Conservation (phyloP, 2,329 filamentous ascomycete genomes). For the Penicillium sp. region DNA sequence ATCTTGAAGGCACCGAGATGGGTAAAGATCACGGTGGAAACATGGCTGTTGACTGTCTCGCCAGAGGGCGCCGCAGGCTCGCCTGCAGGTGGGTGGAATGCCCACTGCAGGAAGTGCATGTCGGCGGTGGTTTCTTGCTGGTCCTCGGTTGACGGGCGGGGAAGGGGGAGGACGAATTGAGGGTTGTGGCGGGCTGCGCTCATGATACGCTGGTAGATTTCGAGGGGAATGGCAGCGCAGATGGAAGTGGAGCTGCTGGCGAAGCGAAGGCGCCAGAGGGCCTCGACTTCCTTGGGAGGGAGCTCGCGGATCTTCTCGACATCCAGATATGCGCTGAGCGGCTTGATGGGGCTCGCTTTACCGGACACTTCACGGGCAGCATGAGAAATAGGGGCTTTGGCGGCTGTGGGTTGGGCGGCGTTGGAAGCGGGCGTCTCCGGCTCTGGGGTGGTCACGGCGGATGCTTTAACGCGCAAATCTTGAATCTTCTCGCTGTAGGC, state of each 20-base stretch:
- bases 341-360: conserved; percentile 59
- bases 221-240: conserved; percentile 75
- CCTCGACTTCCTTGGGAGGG: conserved; percentile 77
- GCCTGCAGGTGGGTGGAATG: conserved; percentile 67
- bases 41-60: conserved; percentile 53
- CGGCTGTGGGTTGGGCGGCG: conserved; percentile 40
- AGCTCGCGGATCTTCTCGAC: conserved; percentile 72
- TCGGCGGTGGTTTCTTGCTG: conserved; percentile 58
- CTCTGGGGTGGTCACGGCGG: conserved; percentile 53
- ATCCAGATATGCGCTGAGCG: conserved; percentile 70
- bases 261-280: conserved; percentile 87
- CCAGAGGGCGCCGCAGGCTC: conserved; percentile 21
- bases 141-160: conserved; percentile 45
- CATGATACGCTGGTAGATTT: conserved; percentile 73
- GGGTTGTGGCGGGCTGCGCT: conserved; percentile 71
- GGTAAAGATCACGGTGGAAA: conserved; percentile 83
- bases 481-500: conserved; percentile 84
- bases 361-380: conserved; percentile 46
- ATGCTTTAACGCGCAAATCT: conserved; percentile 66
- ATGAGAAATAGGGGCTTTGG: conserved; percentile 33
- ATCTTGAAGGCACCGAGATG: conserved; percentile 91
- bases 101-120: conserved; percentile 96
- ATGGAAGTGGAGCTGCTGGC: conserved; percentile 70
- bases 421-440: conserved; percentile 28
- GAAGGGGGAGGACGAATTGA: conserved; percentile 84